Conservation (phyloP, 75 land plant genomes). For the Larix kaempferi region DNA sequence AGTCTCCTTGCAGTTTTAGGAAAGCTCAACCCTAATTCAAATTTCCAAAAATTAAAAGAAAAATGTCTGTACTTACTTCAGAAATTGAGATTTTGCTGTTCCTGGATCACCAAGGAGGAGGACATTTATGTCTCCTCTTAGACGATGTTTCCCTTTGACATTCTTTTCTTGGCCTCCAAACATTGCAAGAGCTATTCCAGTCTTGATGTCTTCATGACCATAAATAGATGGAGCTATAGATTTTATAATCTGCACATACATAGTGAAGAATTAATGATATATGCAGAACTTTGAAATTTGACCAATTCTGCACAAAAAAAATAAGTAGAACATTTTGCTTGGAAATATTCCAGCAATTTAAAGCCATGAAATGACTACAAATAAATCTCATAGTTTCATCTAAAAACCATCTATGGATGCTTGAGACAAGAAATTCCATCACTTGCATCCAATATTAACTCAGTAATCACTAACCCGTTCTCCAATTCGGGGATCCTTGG, state of each 20-base stretch:
- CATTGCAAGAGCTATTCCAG: conserved; percentile 95
- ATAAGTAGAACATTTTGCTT: neutral
- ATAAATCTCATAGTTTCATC: too few relatives aligned
- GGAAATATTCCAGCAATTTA: neutral
- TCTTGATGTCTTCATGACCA: conserved; percentile 98
- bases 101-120: conserved; percentile 98
- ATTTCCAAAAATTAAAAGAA: too few relatives aligned
- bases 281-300: neutral
- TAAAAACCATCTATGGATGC: neutral
- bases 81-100: conserved; percentile 97
- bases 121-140: conserved; percentile 95
- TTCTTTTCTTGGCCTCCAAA: conserved; percentile 99
- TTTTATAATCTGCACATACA: conserved; percentile 65
- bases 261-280: neutral
- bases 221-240: conserved; percentile 99
- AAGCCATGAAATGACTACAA: neutral
- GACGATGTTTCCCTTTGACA: conserved; percentile 91
- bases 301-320: neutral
- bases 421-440: neutral
- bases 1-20: too few relatives aligned
- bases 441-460: neutral
- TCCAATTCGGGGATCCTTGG: conserved; percentile 96
- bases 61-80: conserved; percentile 58
- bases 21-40: too few relatives aligned
- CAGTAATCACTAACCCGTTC: conserved; percentile 62